Evolutionary conservation across 257 asterid genomes (phyloP), one percentile per base, ranked within the genome.

Genomic region (Salvia hispanica): DNA sequence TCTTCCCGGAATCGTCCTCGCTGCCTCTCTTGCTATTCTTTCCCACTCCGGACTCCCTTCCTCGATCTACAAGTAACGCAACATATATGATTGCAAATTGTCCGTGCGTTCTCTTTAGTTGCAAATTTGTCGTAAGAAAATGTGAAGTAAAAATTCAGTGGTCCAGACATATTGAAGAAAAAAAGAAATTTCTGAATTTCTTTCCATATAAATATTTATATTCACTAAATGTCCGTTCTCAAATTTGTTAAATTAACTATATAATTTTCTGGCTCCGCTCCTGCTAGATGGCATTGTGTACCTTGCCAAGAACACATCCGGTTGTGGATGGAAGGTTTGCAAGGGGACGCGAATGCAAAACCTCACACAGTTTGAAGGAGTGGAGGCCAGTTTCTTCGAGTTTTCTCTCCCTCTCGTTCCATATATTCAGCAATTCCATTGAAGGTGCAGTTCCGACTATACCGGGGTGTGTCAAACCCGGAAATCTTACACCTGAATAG

Each of bases 371-470:
- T 62, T 85, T 94, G 3, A 84, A 72, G 7, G 96, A 77, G 44
- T 75, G 61, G 9, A 66, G 95, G 33, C 99, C 96, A 2, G 83
- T 76, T 81, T 88, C 95, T 69, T 77, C 88, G 3, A 94, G 86
- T 52, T 81, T 64, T 60, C 86, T 80, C 65, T 94, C 99, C 60
- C 97, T 85, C 57, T 81, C 81, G 62, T 88, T 94, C 99, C 99
- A 94, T 68, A 91, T 91, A 3, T 64, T 73, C 6, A 94, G 95
- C 48, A 91, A 57, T 59, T 91, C 97, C 83, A 58, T 84, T 14
- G 96, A 94, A 66, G 99, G 99, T 0, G 97, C 95, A 13, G 99
- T 91, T 72, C 99, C 99, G 52, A 94, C 77, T 71, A 94, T 81
- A 46, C 99, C 97, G 11, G 97, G 99, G 76, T 91, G 97, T 13